A percentile compares a stretch with the other conserved stretches of the same genome.
These are phyloP conservation scores for Candida methanosorbosa DNA, from an alignment of 805 yeast species.

Conservation along the genomic window DNA sequence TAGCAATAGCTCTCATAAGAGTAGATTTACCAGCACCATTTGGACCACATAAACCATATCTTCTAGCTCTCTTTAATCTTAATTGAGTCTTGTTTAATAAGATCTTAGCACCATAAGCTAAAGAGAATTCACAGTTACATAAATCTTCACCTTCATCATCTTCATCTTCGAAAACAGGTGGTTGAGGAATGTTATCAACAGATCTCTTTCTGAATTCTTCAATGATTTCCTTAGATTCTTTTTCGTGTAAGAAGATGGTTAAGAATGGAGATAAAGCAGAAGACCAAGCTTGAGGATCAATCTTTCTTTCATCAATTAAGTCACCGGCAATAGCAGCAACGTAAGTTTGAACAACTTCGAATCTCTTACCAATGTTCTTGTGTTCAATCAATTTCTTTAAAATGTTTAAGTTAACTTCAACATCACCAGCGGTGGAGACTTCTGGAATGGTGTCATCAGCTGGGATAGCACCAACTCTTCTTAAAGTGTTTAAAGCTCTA, in stretches of 20 bases:
- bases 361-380: constrained; percentile 66
- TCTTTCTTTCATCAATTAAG: constrained; percentile 95
- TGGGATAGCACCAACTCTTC: constrained; percentile 97
- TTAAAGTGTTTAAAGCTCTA: constrained; percentile 94
- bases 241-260: constrained; percentile 92
- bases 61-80: constrained; percentile 97
- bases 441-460: constrained; percentile 89
- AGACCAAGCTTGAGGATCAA: constrained; percentile 89
- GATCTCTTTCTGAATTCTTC: constrained; percentile 95
- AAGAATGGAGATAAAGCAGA: constrained; percentile 86
- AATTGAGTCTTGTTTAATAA: constrained; percentile 98
- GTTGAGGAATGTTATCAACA: constrained; percentile 95
- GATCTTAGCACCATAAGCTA: constrained; percentile 99
- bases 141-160: constrained; percentile 99
- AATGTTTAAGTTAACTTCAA: constrained; percentile 75
- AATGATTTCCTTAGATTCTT: constrained; percentile 79
- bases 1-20: constrained; percentile 92
- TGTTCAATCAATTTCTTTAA: constrained; percentile 64
- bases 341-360: constrained; percentile 68
- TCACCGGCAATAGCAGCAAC: constrained; percentile 98
- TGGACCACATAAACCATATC: constrained; percentile 99
- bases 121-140: constrained; percentile 99
- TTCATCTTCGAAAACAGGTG: constrained; percentile 83
- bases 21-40: constrained; percentile 99
- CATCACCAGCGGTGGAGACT: constrained; percentile 98